Conservation (phyloP, 1,284 basidiomycete genomes). For the Porodaedalea pini region DNA sequence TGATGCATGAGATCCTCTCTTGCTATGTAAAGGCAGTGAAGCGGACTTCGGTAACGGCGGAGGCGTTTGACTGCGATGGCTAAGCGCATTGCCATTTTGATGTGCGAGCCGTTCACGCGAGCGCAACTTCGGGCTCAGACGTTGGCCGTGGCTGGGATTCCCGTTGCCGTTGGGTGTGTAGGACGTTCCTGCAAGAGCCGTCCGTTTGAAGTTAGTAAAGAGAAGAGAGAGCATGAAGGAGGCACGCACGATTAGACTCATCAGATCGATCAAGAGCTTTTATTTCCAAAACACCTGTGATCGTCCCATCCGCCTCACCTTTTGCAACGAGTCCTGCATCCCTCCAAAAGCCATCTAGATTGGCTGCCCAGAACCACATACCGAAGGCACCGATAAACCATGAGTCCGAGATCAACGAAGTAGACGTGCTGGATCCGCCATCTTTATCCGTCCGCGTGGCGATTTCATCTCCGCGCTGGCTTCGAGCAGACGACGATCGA, state of each 20-base stretch:
- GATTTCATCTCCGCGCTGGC: slow-evolving; percentile 20
- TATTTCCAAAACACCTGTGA: slow-evolving; percentile 67
- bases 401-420: slow-evolving; percentile 59
- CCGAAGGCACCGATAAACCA: slow-evolving; percentile 90
- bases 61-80: slow-evolving; percentile 57
- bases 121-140: slow-evolving; percentile 21
- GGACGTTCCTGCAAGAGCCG: slow-evolving; percentile 1
- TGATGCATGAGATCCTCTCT: slow-evolving; percentile 26
- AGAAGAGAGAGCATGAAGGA: slow-evolving; percentile 13
- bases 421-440: slow-evolving; percentile 36
- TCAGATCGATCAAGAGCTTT: slow-evolving; percentile 64
- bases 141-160: slow-evolving; percentile 9
- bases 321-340: slow-evolving; percentile 59
- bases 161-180: slow-evolving; percentile 10
- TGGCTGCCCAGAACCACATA: slow-evolving; percentile 80
- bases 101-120: slow-evolving; percentile 29
- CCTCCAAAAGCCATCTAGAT: slow-evolving; percentile 67
- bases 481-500: slow-evolving; percentile 28
- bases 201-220: slow-evolving; percentile 13
- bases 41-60: slow-evolving; percentile 81
- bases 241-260: slow-evolving; percentile 53
- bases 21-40: slow-evolving; percentile 67
- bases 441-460: slow-evolving; percentile 23
- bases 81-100: slow-evolving; percentile 15
- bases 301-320: slow-evolving; percentile 64